Conservation (phyloP, 1,139 yeast species). For the Geotrichum europaeum region DNA sequence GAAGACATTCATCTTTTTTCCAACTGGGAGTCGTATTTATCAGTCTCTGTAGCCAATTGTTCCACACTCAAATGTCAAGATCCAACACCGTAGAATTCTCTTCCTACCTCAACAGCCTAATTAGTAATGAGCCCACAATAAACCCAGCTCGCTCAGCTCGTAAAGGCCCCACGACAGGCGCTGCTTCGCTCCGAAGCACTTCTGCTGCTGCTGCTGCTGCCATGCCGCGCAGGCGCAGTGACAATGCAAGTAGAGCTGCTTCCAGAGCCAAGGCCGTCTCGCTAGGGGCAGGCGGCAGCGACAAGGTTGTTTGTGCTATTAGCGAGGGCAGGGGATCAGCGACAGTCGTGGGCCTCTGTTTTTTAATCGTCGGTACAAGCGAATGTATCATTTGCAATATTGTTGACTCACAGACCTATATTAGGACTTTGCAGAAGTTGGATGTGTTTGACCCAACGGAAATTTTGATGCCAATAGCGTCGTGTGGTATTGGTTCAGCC, state of each 20-base stretch:
- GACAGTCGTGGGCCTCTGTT: conserved; percentile 38
- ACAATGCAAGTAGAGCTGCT: conserved; percentile 5
- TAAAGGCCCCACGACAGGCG: neutral
- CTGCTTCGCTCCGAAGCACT: neutral
- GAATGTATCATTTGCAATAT: conserved; percentile 31
- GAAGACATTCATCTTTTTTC: neutral
- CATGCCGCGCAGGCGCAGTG: neutral
- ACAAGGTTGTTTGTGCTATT: conserved; percentile 32
- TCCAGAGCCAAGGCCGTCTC: conserved; percentile 11
- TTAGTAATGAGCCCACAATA: neutral
- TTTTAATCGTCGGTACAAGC: conserved; percentile 35
- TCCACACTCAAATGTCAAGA: conserved; percentile 1
- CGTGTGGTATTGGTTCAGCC: conserved; percentile 10
- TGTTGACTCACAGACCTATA: conserved; percentile 43
- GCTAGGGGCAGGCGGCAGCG: conserved; percentile 12
- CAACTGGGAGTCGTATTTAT: neutral
- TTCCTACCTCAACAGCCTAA: conserved; percentile 9
- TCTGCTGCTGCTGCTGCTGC: neutral
- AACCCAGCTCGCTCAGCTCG: neutral
- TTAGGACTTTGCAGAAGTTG: conserved; percentile 41
- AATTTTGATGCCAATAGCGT: conserved; percentile 35
- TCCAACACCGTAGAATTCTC: conserved; percentile 6
- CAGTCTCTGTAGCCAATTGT: neutral
- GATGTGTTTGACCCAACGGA: conserved; percentile 38
- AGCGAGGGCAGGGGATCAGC: conserved; percentile 34